Base-by-base conservation (phyloP, 257 asterid species). In the Fraxinus excelsior region DNA sequence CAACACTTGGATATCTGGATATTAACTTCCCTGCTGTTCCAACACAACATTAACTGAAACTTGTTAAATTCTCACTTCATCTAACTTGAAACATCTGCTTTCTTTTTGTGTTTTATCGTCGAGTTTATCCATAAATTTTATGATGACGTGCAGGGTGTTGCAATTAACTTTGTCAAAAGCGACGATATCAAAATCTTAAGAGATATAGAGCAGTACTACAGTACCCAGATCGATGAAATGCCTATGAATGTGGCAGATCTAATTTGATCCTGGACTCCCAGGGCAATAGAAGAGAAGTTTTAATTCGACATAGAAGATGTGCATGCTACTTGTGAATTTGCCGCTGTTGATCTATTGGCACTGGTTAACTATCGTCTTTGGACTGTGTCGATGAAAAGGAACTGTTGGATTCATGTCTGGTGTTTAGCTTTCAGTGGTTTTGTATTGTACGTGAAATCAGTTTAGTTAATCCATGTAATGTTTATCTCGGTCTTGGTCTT, bases 211-310 rank as follows among this genome's bases (percentile, higher is more conserved):
- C 98, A 93, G 76, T 93, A 95, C 83, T 95, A 91, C 84, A 95
- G 97, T 79, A 95, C 99, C 8, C 98, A 95, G 84, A 95, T 92
- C 0, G 99, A 95, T 79, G 98, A 95, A 87, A 95, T 92, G 98
- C 99, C 99, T 14, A 95, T 92, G 99, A 95, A 95, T 37, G 98
- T 95, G 44, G 98, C 98, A n/a, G 99, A 95, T 87, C 80, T 95
- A 58, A 90, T 95, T 32, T 88, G 46, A 87, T 49, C 26, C 9
- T 21, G 3, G 31, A 26, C 29, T 10, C 32, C 32, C 28, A n/a
- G 12, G 65, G 65, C 65, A 56, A 7, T 7, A 7, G 2, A 5
- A 25, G 67, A 25, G 31, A 53, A 10, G 67, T 23, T 60, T 60
- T 23, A 60, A 23, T 60, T n/a, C 23, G 16, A 11, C 35, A 26